Evolutionary conservation across 2,329 filamentous ascomycete genomes (phyloP).

Genomic region (Alternaria triticina): DNA sequence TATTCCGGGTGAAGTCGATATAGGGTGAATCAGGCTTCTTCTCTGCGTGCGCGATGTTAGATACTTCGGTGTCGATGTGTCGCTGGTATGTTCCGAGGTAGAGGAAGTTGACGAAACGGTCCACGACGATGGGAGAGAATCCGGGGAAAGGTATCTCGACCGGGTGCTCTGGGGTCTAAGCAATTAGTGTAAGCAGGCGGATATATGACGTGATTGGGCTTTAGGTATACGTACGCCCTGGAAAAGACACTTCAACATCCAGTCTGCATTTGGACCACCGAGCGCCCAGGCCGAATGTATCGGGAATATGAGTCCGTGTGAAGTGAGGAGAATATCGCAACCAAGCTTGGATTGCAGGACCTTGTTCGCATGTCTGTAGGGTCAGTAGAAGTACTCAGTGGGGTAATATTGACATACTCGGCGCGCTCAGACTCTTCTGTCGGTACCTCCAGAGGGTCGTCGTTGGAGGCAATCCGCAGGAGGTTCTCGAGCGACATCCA

Average conservation of each 20-base stretch:
- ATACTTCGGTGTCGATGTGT: neutral
- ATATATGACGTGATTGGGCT: no score
- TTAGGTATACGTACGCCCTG: neutral
- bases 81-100: neutral
- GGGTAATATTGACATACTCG: no score
- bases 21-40: neutral
- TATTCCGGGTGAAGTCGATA: accelerated
- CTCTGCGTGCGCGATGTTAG: neutral
- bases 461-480: no score
- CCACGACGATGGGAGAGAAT: neutral
- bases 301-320: accelerated
- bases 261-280: neutral
- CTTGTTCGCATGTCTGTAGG: no score
- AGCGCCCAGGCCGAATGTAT: neutral
- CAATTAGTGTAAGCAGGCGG: accelerated
- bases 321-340: neutral
- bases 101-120: neutral
- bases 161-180: accelerated
- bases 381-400: no score
- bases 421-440: no score
- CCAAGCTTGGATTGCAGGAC: no score
- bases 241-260: neutral
- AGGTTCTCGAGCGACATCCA: no score
- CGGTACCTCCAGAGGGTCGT: no score
- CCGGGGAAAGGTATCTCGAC: neutral